phyloP scores from a whole-genome alignment of 768 basidiomycete genomes.

The Boletus coccyginus region DNA sequence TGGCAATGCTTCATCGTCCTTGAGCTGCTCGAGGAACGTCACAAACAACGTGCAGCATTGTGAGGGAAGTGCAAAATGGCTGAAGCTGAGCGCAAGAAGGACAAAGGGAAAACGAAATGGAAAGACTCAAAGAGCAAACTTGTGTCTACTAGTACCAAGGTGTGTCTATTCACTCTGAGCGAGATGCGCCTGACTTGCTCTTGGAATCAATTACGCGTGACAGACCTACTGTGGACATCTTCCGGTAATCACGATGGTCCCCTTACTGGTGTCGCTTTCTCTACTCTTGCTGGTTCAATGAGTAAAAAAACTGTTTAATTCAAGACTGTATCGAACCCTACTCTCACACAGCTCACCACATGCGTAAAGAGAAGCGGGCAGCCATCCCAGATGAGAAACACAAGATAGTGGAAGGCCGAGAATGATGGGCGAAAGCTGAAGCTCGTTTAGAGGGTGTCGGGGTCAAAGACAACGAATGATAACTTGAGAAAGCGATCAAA shows the following conservation, averaged over 20 bases:
- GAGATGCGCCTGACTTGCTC: neutral
- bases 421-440: constrained; percentile 89
- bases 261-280: constrained; percentile 71
- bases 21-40: constrained; percentile 76
- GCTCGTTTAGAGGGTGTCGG: constrained; percentile 88
- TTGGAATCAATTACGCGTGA: constrained; percentile 74
- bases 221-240: constrained; percentile 39
- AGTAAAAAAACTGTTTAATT: constrained; percentile 49
- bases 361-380: constrained; percentile 77
- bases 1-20: constrained; percentile 61
- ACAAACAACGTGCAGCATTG: constrained; percentile 74
- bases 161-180: constrained; percentile 24
- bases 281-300: constrained; percentile 50
- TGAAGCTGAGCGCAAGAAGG: constrained; percentile 57
- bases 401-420: constrained; percentile 73
- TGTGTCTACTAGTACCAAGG: constrained; percentile 49
- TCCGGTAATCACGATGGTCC: constrained; percentile 37
- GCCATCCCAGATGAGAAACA: constrained; percentile 80
- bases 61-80: constrained; percentile 73
- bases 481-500: constrained; percentile 92
- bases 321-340: constrained; percentile 75
- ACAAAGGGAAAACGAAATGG: constrained; percentile 48
- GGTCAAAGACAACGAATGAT: constrained; percentile 79
- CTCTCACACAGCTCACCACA: constrained; percentile 70
- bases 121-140: constrained; percentile 39